phyloP scores from a whole-genome alignment of 192 early-diverging fungal genomes.

The Linnemannia schmuckeri region DNA sequence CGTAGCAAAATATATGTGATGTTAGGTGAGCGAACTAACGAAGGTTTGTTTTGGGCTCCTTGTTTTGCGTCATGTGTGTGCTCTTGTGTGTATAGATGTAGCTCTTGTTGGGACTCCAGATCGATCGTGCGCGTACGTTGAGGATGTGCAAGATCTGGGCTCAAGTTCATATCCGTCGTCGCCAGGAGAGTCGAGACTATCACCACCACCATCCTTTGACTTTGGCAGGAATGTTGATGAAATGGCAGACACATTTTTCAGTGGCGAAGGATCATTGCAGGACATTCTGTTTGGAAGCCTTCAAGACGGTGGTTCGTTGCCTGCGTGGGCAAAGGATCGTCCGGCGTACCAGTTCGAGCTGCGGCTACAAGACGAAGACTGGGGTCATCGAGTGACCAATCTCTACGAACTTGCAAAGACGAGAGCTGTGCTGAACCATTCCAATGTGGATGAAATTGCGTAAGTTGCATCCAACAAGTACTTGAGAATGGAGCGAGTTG shows the following conservation, averaged over 20 bases:
- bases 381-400: not conserved
- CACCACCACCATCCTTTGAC: not conserved
- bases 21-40: not conserved
- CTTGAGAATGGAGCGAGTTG: not conserved
- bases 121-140: not conserved
- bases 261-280: not conserved
- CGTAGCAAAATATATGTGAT: not conserved
- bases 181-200: not conserved
- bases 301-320: not conserved
- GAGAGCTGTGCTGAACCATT: not conserved
- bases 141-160: not conserved
- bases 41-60: not conserved
- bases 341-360: not conserved
- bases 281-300: not conserved
- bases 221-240: not conserved
- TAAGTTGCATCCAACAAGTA: not conserved
- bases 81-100: not conserved
- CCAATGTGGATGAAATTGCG: not conserved
- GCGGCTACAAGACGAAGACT: not conserved
- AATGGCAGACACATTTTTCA: not conserved
- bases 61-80: not conserved
- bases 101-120: not conserved
- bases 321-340: not conserved
- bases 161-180: not conserved
- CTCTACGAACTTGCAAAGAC: not conserved